Evolutionary conservation across 306 rosid species (phyloP).

Genomic region (Prunus armeniaca): DNA sequence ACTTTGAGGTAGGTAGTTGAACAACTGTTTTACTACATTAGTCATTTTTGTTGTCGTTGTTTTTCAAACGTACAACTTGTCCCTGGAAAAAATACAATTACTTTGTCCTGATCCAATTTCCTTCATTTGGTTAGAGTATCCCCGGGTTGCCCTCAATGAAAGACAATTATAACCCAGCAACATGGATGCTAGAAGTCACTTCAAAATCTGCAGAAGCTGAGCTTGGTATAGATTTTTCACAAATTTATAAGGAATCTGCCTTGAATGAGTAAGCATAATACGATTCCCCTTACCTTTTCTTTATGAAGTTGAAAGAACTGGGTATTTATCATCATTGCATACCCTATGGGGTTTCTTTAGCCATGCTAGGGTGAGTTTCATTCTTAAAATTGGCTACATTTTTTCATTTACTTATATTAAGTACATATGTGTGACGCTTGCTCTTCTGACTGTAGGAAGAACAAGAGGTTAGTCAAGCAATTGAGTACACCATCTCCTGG

Average conservation of each 20-base stretch:
- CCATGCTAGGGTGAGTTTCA: too few relatives aligned
- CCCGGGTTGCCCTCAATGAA: slow-evolving; percentile 60
- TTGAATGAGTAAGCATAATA: slow-evolving; percentile 42
- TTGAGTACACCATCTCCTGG: slow-evolving; percentile 49
- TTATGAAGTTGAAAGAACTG: background rate
- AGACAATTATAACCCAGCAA: slow-evolving; percentile 66
- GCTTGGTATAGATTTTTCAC: slow-evolving; percentile 59
- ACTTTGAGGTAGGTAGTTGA: slow-evolving; percentile 54
- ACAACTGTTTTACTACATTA: background rate
- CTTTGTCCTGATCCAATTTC: slow-evolving; percentile 14
- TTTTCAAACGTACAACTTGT: background rate
- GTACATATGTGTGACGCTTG: background rate
- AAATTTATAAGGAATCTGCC: slow-evolving; percentile 45
- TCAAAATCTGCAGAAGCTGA: slow-evolving; percentile 50
- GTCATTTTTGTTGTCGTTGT: background rate
- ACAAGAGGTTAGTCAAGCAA: slow-evolving; percentile 45
- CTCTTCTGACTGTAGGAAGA: slow-evolving; percentile 41
- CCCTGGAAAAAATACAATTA: background rate
- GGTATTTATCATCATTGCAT: background rate
- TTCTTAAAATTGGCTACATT: too few relatives aligned
- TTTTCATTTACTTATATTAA: too few relatives aligned
- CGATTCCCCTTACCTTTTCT: background rate
- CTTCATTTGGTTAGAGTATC: slow-evolving; percentile 39
- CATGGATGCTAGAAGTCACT: slow-evolving; percentile 75
- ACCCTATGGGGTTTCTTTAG: too few relatives aligned